These are phyloP conservation scores for Colletotrichum sidae DNA, from an alignment of 2,329 filamentous ascomycete species.

Conservation along the genomic window DNA sequence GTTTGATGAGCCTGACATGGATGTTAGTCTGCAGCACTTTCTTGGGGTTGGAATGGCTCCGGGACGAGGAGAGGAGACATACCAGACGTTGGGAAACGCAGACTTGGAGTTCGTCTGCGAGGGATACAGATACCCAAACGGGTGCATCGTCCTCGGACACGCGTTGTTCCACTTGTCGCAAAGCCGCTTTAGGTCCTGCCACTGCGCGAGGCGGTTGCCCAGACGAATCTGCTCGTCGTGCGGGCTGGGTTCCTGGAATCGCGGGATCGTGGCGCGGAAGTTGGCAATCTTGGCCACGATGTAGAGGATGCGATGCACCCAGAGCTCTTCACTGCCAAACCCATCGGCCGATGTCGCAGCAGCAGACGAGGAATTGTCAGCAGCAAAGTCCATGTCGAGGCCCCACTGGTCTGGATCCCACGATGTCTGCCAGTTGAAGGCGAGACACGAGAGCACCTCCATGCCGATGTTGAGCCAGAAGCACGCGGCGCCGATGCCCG, in stretches of 20 bases:
- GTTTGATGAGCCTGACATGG: conserved; percentile 77
- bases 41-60: neutral
- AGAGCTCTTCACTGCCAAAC: conserved; percentile 78
- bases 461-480: conserved; percentile 95
- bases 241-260: conserved; percentile 68
- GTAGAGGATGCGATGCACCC: conserved; percentile 91
- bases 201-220: conserved; percentile 77
- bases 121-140: conserved; percentile 80
- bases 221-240: conserved; percentile 73
- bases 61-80: conserved; percentile 43
- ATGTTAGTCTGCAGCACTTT: neutral
- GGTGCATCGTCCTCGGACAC: conserved; percentile 88
- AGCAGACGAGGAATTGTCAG: conserved; percentile 43
- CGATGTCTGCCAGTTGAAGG: conserved; percentile 86
- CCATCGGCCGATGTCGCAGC: conserved; percentile 42
- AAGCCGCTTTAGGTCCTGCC: conserved; percentile 82
- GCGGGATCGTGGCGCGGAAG: conserved; percentile 78
- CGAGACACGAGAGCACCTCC: conserved; percentile 89
- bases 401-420: conserved; percentile 95
- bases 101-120: conserved; percentile 77
- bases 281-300: conserved; percentile 89
- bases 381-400: conserved; percentile 78
- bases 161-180: conserved; percentile 85
- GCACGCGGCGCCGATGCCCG: conserved; percentile 85
- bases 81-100: conserved; percentile 89